Percentiles rank a stretch among this genome's conserved stretches.
phyloP scores from a whole-genome alignment of 805 yeast genomes.

The Zygosaccharomyces pseudorouxii region DNA sequence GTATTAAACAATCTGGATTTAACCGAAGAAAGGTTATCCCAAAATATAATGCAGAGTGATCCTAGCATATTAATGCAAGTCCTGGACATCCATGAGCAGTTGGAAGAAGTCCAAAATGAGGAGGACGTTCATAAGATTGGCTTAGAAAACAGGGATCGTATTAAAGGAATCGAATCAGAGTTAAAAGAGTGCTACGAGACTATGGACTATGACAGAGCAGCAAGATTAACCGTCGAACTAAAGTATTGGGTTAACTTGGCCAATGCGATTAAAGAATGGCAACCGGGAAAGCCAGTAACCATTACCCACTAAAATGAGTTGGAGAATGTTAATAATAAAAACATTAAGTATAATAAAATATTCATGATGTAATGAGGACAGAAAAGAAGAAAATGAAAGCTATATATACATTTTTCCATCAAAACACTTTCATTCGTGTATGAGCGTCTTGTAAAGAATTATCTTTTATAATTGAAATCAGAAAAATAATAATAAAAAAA shows the following conservation, averaged over 20 bases:
- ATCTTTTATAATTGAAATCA: not conserved
- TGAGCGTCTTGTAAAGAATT: constrained; percentile 1
- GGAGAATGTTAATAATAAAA: not conserved
- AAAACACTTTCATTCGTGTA: not conserved
- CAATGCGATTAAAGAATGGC: constrained; percentile 73
- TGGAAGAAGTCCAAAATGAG: constrained; percentile 60
- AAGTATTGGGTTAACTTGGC: constrained; percentile 83
- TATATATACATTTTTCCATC: constrained; percentile 5
- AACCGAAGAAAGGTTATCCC: constrained; percentile 51
- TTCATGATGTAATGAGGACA: not conserved
- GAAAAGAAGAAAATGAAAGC: not conserved
- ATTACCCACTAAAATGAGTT: constrained; percentile 48
- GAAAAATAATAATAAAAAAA: not conserved
- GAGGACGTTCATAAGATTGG: constrained; percentile 52
- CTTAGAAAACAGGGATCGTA: constrained; percentile 53
- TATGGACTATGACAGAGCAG: constrained; percentile 54
- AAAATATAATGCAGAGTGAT: constrained; percentile 42
- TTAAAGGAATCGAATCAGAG: constrained; percentile 41
- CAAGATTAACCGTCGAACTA: constrained; percentile 61
- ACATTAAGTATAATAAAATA: constrained; percentile 1
- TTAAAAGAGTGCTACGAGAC: constrained; percentile 45
- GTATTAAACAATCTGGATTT: constrained; percentile 48
- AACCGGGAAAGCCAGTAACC: constrained; percentile 59
- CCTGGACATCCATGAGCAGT: constrained; percentile 76
- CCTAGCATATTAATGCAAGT: constrained; percentile 66